Evolutionary conservation across 495 filamentous ascomycete genomes (phyloP).

Genomic region (Halenospora varia): DNA sequence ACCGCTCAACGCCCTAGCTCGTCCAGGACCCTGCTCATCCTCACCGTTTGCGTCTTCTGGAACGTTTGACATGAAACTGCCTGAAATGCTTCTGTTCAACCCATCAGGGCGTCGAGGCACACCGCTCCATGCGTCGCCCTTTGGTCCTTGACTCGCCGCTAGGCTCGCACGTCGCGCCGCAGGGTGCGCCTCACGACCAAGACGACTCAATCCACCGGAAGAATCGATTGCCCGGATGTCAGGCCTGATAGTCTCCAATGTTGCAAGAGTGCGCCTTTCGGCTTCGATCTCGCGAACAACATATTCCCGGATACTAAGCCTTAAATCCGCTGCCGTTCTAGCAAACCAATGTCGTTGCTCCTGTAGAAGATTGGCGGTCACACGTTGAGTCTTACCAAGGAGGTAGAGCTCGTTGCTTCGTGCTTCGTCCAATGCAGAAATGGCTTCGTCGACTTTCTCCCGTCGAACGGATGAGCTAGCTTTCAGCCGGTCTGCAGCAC

Average conservation of each 20-base stretch:
- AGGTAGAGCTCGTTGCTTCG: slow-evolving; percentile 73
- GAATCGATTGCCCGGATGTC: slow-evolving; percentile 92
- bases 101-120: slow-evolving; percentile 77
- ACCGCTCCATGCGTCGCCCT: slow-evolving; percentile 96
- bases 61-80: slow-evolving; percentile 53
- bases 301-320: slow-evolving; percentile 81
- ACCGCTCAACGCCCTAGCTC: slow-evolving; percentile 56
- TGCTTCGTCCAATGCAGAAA: slow-evolving; percentile 83
- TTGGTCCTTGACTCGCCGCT: slow-evolving; percentile 84
- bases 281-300: slow-evolving; percentile 93
- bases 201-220: slow-evolving; percentile 79
- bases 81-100: slow-evolving; percentile 71
- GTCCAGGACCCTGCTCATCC: slow-evolving; percentile 40
- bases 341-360: slow-evolving; percentile 92
- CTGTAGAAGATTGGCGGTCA: slow-evolving; percentile 81
- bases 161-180: slow-evolving; percentile 68
- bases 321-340: slow-evolving; percentile 75
- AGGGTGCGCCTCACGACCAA: slow-evolving; percentile 86
- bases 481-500: slow-evolving; percentile 85
- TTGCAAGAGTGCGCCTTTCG: slow-evolving; percentile 87
- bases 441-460: slow-evolving; percentile 96
- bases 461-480: slow-evolving; percentile 74
- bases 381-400: slow-evolving; percentile 74
- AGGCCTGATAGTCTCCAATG: slow-evolving; percentile 84
- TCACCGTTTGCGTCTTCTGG: slow-evolving; percentile 44